These are phyloP conservation scores for Blepharisma undulans DNA, from an alignment of 169 alveolate genomes.

Conservation along the genomic window DNA sequence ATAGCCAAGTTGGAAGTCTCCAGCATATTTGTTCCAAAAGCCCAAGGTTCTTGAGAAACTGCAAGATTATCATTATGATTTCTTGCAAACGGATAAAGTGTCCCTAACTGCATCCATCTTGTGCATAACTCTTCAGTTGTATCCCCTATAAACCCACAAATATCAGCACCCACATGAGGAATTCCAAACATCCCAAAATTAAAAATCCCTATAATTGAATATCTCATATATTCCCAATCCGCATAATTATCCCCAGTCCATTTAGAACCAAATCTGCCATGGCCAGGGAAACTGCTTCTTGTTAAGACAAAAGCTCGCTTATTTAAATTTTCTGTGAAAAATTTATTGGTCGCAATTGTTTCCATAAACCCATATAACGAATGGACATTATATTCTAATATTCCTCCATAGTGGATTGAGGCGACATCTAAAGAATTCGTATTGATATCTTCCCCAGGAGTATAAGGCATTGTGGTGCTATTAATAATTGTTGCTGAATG, in stretches of 20 bases:
- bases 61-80: no score
- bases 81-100: slow-evolving; percentile 86
- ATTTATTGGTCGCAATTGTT: slow-evolving; percentile 27
- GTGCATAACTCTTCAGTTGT: slow-evolving; percentile 72
- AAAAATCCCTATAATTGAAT: slow-evolving; percentile 76
- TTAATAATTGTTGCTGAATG: not conserved
- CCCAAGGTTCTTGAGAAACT: no score
- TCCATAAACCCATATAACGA: slow-evolving; percentile 51
- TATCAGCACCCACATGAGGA: slow-evolving; percentile 80
- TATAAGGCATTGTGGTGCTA: slow-evolving; percentile 10
- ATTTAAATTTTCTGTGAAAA: slow-evolving; percentile 21
- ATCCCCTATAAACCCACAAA: slow-evolving; percentile 78
- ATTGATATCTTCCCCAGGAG: slow-evolving; percentile 40
- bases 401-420: slow-evolving; percentile 19
- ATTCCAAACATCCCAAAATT: slow-evolving; percentile 81
- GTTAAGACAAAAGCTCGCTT: slow-evolving; percentile 69
- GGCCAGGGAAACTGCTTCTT: slow-evolving; percentile 71
- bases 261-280: slow-evolving; percentile 75
- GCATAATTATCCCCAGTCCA: slow-evolving; percentile 86
- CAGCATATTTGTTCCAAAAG: no score
- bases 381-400: slow-evolving; percentile 13
- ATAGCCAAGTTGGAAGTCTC: no score
- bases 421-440: not conserved
- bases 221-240: slow-evolving; percentile 57
- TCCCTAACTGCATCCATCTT: slow-evolving; percentile 81